A percentile compares a stretch with the other conserved stretches of the same genome.
Evolutionary conservation across 1,139 yeast genomes (phyloP).

Genomic region (Pneumocystis murina): DNA sequence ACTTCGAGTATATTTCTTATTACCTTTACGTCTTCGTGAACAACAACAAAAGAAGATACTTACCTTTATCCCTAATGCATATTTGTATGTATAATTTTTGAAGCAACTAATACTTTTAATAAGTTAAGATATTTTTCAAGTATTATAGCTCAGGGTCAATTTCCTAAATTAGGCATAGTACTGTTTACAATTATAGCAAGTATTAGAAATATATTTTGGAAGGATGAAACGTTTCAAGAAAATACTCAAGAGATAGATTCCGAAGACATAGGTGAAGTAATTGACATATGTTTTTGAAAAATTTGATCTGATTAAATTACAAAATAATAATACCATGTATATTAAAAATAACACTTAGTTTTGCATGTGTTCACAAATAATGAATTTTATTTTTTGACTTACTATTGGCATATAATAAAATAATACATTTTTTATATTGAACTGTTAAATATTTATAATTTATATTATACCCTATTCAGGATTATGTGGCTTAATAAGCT

Average conservation of each 20-base stretch:
- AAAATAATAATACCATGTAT: neutral
- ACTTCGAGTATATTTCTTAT: neutral
- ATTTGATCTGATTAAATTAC: neutral
- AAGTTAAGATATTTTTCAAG: neutral
- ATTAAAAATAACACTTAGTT: neutral
- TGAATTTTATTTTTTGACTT: no score
- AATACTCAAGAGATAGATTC: neutral
- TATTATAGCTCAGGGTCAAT: neutral
- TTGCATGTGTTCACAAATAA: no score
- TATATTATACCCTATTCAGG: no score
- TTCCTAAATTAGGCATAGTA: neutral
- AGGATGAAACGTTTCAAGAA: neutral
- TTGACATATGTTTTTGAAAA: neutral
- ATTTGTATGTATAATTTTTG: neutral
- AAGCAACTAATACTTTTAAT: neutral
- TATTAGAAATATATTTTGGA: neutral
- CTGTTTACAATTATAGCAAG: neutral
- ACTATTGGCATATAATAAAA: no score
- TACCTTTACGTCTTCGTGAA: neutral
- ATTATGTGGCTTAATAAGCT: no score
- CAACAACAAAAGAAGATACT: neutral
- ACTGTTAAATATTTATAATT: no score
- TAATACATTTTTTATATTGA: no score
- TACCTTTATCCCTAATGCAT: neutral
- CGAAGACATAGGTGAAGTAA: neutral